Conservation (phyloP, 306 rosid species). For the Betula pendula region DNA sequence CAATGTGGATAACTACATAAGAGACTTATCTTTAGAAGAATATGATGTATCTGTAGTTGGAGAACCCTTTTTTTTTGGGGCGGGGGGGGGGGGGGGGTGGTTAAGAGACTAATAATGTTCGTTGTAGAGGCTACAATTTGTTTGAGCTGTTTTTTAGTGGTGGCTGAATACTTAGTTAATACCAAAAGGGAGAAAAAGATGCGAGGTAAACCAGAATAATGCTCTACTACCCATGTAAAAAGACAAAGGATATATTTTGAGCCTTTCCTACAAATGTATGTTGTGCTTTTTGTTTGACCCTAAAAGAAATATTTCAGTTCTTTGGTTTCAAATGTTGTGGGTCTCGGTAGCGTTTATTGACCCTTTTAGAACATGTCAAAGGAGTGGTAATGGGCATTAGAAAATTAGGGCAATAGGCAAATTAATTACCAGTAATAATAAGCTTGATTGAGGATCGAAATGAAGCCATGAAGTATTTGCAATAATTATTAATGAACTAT, state of each 20-base stretch:
- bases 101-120: not conserved
- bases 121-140: not conserved
- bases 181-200: too few relatives aligned
- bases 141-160: not conserved
- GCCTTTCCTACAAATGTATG: too few relatives aligned
- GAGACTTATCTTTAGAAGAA: not conserved
- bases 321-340: not conserved
- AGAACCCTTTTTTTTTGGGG: not conserved
- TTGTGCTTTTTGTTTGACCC: not conserved
- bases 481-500: not conserved
- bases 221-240: not conserved
- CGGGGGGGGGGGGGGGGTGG: not conserved
- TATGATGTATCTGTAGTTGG: not conserved
- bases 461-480: not conserved
- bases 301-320: too few relatives aligned
- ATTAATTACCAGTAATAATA: not conserved
- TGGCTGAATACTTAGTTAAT: not conserved
- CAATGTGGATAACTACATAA: not conserved
- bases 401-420: not conserved
- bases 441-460: not conserved
- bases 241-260: not conserved
- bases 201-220: too few relatives aligned
- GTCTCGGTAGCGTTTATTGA: not conserved
- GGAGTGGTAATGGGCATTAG: not conserved
- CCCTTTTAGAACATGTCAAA: not conserved